These are phyloP conservation scores for Phlebiopsis flavidoalba DNA, from an alignment of 768 basidiomycete genomes.

Conservation along the genomic window DNA sequence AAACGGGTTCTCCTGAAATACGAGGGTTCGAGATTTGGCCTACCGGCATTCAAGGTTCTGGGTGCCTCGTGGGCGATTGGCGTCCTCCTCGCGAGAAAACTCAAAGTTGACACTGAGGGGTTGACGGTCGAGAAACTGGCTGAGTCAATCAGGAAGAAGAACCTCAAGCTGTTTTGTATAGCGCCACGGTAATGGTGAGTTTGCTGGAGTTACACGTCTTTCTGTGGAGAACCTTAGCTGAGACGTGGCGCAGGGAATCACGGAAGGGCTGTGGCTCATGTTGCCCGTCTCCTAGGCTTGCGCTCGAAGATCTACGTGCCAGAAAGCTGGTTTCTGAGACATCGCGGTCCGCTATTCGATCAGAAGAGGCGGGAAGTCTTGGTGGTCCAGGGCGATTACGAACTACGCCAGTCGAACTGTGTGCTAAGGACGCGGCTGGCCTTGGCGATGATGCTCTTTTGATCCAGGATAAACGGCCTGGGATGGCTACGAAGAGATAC, in stretches of 20 bases:
- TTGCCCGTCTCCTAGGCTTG: neutral
- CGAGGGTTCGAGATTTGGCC: neutral
- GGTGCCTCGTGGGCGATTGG: neutral
- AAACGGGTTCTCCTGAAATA: neutral
- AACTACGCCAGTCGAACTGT: neutral
- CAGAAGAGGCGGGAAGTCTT: neutral
- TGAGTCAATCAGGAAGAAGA: neutral
- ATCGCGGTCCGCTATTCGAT: neutral
- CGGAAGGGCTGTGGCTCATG: neutral
- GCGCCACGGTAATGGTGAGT: neutral
- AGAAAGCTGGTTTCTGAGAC: neutral
- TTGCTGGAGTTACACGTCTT: neutral
- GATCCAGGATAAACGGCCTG: neutral
- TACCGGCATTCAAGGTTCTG: neutral
- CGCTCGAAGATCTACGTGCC: neutral
- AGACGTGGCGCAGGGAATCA: neutral
- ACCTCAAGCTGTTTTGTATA: neutral
- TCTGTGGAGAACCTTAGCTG: neutral
- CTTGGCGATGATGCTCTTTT: neutral
- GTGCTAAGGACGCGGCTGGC: neutral
- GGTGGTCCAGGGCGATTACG: neutral
- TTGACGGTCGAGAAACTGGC: neutral
- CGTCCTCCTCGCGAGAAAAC: neutral
- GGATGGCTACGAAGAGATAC: neutral
- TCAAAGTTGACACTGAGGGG: neutral